Evolutionary conservation across 768 basidiomycete species (phyloP), one percentile per base, ranked within the genome.

Genomic region (Tricholoma saponaceum): DNA sequence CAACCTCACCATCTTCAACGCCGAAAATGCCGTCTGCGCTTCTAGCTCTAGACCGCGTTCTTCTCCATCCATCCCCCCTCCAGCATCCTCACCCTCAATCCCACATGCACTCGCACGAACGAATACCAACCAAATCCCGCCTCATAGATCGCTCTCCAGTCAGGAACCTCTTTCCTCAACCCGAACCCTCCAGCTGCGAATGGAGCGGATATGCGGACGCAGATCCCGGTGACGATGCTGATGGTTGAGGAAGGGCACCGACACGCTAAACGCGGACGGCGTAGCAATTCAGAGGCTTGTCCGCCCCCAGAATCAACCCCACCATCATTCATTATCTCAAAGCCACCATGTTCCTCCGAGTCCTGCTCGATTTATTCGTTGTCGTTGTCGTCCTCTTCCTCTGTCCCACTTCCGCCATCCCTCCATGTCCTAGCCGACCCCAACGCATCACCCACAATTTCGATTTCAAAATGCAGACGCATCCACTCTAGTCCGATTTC

Each of bases 11-110:
- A 72, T 70, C 46, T 72, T 73, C 61, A 60, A 66, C 13, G 58
- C 70, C 4, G 72, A 75, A 22, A 76, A 78, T 4, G 78, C 79
- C 30, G 70, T 78, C 13, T 74, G 79, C 25, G 69, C 67, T 16
- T 69, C 74, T 7, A 41, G 58, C 2, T 54, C 62, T 10, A 58
- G 60, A 2, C 55, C 60, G 20, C 44, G 43, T 12, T 57, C 59
- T 2, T 54, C 39, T 3, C 32, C 30, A 20, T 32, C n/a, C n/a
- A n/a, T n/a, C n/a, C n/a, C n/a, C n/a, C n/a, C n/a, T n/a, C n/a
- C 18, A 20, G 8, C 51, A 14, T 18, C 13, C 14, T 37, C 51
- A 3, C 16, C 20, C 51, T 33, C 51, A n/a, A 0, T 5, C 13
- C 35, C 13, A 37, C 35, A 2, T 4, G 2, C n/a, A n/a, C n/a